These are phyloP conservation scores for Neocatenulostroma microsporum DNA, from an alignment of 2,329 filamentous ascomycete genomes.

Conservation along the genomic window DNA sequence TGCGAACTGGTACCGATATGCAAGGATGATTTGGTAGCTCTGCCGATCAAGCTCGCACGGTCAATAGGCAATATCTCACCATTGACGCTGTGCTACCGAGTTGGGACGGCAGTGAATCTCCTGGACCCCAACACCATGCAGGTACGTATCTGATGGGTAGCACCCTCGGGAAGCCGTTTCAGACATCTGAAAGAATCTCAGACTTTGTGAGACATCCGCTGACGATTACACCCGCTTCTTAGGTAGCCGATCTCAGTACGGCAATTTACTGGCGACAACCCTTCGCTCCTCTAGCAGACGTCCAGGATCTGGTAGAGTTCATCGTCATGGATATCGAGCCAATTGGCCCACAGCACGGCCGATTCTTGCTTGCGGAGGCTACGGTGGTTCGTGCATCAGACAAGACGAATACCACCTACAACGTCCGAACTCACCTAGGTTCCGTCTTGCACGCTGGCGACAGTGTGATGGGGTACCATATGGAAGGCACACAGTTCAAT, in stretches of 20 bases:
- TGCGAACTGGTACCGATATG: constrained; percentile 88
- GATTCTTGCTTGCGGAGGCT: constrained; percentile 75
- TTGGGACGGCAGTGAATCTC: constrained; percentile 84
- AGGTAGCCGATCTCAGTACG: constrained; percentile 72
- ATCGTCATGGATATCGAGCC: constrained; percentile 91
- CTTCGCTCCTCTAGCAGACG: constrained; percentile 75
- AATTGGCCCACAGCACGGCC: constrained; percentile 65
- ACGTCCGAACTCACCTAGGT: constrained; percentile 83
- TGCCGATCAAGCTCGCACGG: constrained; percentile 84
- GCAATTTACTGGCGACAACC: constrained; percentile 85
- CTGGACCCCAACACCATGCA: constrained; percentile 87
- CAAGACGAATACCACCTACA: constrained; percentile 78
- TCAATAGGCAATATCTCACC: constrained; percentile 82
- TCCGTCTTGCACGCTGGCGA: constrained; percentile 79
- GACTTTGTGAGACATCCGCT: no score
- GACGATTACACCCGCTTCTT: no score
- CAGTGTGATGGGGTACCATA: constrained; percentile 87
- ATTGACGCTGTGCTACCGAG: constrained; percentile 73
- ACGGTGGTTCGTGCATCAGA: constrained; percentile 83
- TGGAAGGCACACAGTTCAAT: constrained; percentile 89
- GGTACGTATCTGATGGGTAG: no score
- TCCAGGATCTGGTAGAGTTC: constrained; percentile 81
- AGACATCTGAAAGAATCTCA: no score
- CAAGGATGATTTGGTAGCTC: constrained; percentile 91
- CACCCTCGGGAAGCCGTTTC: no score